Base-by-base conservation (phyloP, 2,329 filamentous ascomycete genomes). In the Gnomoniopsis smithogilvyi region DNA sequence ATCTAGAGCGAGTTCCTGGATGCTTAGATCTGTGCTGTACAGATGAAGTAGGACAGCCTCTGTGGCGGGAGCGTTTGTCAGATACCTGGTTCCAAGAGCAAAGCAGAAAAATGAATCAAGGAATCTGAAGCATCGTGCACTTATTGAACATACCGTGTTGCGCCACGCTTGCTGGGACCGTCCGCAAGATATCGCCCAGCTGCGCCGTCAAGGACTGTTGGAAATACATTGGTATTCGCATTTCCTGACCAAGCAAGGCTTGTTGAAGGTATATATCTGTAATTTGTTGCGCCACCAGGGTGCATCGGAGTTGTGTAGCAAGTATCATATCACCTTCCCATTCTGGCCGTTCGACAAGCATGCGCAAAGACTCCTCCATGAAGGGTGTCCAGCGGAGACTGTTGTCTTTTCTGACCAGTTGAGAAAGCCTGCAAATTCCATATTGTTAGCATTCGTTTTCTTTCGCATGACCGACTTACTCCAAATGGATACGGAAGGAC, bases 381-480 rank as follows among this genome's bases (percentile, higher is more conserved):
- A 85, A 78, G 1, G 78, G 64, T 0, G 79, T 85, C 85, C 85
- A 89, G 2, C 73, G 74, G 51, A 87, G 71, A 2, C 76, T 65
- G 54, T 86, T 82, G 52, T 77, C 73, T 49, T 77, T 77, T 24
- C 76, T 76, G 15, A 82, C 70, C 7, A 65, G 61, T 3, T 66
- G 64, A 3, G 69, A 65, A 3, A 67, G 67, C 50, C 56, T 67
- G 38, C 12, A 19, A 33, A 11, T 4, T 3, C 19, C n/a, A 26
- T n/a, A 24, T 19, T n/a, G 33, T 60, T 15, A 57, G 33, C 8
- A 15, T 17, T 12, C 38, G 17, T 19, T 24, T 52, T 26, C 53
- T 36, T 26, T 38, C 45, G 43, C 62, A 64, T 21, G 26, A 45
- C 15, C 36, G 17, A 36, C 55, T 15, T 12, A 38, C 49, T 22